Base-by-base conservation (phyloP, 2,329 filamentous ascomycete genomes). In the Aureobasidium sp. region DNA sequence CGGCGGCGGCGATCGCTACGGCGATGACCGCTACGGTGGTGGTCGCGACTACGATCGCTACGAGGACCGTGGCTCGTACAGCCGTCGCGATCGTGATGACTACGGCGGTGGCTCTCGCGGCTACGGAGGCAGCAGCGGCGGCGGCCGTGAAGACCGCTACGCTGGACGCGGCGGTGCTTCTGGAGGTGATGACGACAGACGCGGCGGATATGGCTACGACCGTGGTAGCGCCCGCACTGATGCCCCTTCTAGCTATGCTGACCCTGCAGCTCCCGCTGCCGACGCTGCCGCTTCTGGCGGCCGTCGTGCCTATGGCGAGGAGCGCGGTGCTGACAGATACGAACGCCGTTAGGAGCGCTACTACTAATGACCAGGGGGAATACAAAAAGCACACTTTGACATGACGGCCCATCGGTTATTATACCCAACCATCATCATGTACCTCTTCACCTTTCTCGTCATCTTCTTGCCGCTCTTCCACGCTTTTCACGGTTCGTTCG, bases 41-140 rank as follows among this genome's bases (percentile, higher is more conserved):
- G 74, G 77, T 64, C 68, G 83, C 74, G 70, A 77, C 64, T 76
- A 76, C 27, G 61, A 62, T 41, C 53, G 54, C 45, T 62, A 62
- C 63, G 78, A 78, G 59, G 74, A 77, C 64, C 68, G 83, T 74
- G 70, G 77, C 63, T 21, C 21, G 21, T 55, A 76, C 59, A 63
- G 68, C 39, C 70, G 73, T 60, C 70, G 71, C 32, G 61, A 62
- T 29, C 61, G 61, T 51, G 61, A 62, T 25, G 53, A 62, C 30
- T 62, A 62, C 30, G 34, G 50, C 34, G 44, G 50, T 54, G 49
- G 59, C 47, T 61, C 48, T 21, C 45, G 58, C n/a, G 37, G 58
- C n/a, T 55, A 47, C 25, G 50, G 21, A 21, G 21, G 21, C 21
- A 21, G 21, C 21, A 21, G 21, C 21, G 21, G 21, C 21, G 21